A percentile compares a stretch with the other conserved stretches of the same genome.
Evolutionary conservation across 495 filamentous ascomycete genomes (phyloP).

Genomic region (Friedmanniomyces simplex): DNA sequence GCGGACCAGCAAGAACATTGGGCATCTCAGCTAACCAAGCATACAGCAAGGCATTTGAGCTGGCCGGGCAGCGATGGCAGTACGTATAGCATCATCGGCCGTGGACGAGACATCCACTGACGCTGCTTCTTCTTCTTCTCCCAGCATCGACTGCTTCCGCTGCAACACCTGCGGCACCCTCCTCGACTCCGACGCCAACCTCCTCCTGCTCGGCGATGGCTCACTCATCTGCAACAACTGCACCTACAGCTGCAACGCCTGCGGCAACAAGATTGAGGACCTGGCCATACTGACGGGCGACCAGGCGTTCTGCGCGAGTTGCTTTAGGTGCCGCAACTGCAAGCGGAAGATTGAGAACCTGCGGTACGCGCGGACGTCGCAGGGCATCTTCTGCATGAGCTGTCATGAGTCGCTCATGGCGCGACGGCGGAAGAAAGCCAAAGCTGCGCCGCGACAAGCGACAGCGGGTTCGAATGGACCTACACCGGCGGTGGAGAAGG

Average conservation of each 20-base stretch:
- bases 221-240: slow-evolving; percentile 98
- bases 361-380: slow-evolving; percentile 92
- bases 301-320: slow-evolving; percentile 96
- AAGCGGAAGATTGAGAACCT: slow-evolving; percentile 98
- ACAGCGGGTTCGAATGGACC: slow-evolving; percentile 42
- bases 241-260: slow-evolving; percentile 98
- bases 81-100: slow-evolving; percentile 5
- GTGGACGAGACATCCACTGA: not conserved
- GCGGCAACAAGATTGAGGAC: slow-evolving; percentile 96
- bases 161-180: slow-evolving; percentile 94
- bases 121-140: not conserved
- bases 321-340: slow-evolving; percentile 95
- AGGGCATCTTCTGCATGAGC: slow-evolving; percentile 99
- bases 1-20: not conserved
- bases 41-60: slow-evolving; percentile 79
- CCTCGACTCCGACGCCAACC: slow-evolving; percentile 96
- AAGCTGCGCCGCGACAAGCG: slow-evolving; percentile 48
- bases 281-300: slow-evolving; percentile 95
- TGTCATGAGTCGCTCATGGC: slow-evolving; percentile 99
- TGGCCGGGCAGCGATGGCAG: slow-evolving; percentile 35
- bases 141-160: slow-evolving; percentile 84
- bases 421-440: slow-evolving; percentile 75
- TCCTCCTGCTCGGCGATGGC: slow-evolving; percentile 91
- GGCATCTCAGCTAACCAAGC: not conserved
- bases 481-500: slow-evolving; percentile 75